Evolutionary conservation across 225 moss, liverwort and hornwort genomes (phyloP).

Genomic region (Bryum argenteum): DNA sequence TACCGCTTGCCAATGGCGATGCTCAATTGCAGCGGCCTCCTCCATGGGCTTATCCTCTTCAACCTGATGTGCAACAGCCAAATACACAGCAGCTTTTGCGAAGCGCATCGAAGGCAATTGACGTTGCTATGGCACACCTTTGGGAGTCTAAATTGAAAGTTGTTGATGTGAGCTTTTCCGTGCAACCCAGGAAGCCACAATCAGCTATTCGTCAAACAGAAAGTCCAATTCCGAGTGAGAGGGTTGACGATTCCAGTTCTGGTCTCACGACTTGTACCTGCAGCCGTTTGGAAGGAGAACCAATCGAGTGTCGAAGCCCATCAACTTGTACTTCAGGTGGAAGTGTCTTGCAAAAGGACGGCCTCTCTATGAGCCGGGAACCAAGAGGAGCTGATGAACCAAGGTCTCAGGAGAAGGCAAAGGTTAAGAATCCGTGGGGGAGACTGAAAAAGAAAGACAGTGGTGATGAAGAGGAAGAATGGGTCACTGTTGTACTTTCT

Average conservation of each 20-base stretch:
- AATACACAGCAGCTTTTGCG: conserved; percentile 92
- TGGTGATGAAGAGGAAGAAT: conserved; percentile 62
- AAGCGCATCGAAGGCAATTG: conserved; percentile 94
- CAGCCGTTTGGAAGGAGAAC: conserved; percentile 39
- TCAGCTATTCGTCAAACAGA: conserved; percentile 25
- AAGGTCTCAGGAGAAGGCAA: conserved; percentile 36
- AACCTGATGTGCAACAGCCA: conserved; percentile 88
- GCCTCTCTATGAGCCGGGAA: conserved; percentile 24
- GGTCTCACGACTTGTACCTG: conserved; percentile 37
- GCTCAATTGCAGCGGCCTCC: conserved; percentile 92
- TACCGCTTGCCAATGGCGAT: conserved; percentile 91
- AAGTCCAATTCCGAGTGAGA: conserved; percentile 21
- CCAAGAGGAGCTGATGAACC: conserved; percentile 39
- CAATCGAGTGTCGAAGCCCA: conserved; percentile 39
- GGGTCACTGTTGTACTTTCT: conserved; percentile 87
- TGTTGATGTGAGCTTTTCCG: conserved; percentile 86
- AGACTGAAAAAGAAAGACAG: conserved; percentile 40
- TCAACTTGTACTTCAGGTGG: conserved; percentile 35
- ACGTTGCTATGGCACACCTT: conserved; percentile 92
- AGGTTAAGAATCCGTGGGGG: conserved; percentile 46
- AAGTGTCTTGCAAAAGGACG: conserved; percentile 32
- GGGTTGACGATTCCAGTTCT: conserved; percentile 32
- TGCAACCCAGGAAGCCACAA: conserved; percentile 52
- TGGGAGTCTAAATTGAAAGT: conserved; percentile 96
- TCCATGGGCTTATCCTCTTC: conserved; percentile 92